Conservation (phyloP, 257 asterid genomes). For the Plantago major region DNA sequence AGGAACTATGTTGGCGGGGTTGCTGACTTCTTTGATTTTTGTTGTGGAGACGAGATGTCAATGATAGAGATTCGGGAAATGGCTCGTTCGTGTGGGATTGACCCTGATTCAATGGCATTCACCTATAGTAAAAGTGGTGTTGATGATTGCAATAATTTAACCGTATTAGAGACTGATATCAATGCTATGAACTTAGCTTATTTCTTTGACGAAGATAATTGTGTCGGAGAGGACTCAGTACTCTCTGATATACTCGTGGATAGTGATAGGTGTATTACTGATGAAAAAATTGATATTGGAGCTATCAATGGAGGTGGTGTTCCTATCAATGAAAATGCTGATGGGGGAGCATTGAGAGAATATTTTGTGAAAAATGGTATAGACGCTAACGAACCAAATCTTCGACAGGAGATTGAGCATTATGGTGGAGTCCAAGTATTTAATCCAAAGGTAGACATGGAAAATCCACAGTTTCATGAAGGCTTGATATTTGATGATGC, state of each 20-base stretch:
- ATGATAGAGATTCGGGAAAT: not conserved
- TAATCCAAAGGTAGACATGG: not conserved
- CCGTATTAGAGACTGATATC: not conserved
- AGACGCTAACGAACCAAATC: not conserved
- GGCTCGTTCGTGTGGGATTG: not conserved
- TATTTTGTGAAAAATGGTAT: not conserved
- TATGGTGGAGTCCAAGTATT: not conserved
- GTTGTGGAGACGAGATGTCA: not conserved
- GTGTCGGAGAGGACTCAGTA: not conserved
- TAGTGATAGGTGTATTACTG: not conserved
- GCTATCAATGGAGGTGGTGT: too few species aligned
- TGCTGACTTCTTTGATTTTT: not conserved
- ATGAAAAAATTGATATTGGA: not conserved
- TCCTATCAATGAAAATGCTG: too few species aligned
- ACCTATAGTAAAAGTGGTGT: not conserved
- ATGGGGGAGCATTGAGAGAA: not conserved
- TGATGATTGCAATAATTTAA: not conserved
- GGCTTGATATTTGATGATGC: slow-evolving; percentile 1
- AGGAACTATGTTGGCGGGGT: not conserved
- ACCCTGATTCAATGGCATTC: not conserved
- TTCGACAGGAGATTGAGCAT: not conserved
- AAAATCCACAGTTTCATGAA: not conserved
- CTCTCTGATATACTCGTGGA: not conserved
- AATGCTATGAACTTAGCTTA: not conserved
- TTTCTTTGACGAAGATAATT: not conserved